phyloP scores from a whole-genome alignment of 768 basidiomycete species.

The Galerina marginata region DNA sequence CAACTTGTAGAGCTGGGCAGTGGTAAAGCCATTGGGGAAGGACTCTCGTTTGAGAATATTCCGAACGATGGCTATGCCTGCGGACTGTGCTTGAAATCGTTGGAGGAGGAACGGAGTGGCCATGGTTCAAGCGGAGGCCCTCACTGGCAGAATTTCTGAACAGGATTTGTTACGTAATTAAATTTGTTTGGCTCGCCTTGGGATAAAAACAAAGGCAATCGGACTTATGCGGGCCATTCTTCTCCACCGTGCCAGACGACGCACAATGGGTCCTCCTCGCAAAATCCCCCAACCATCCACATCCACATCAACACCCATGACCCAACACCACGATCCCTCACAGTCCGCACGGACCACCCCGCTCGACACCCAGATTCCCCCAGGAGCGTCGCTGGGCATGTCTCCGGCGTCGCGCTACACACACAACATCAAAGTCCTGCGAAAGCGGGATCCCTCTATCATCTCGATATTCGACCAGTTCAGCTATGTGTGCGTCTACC shows the following conservation, averaged over 20 bases:
- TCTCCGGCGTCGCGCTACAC: conserved; percentile 69
- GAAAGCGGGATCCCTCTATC: conserved; percentile 80
- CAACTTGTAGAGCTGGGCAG: conserved; percentile 43
- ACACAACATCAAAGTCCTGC: conserved; percentile 81
- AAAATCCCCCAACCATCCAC: conserved; percentile 25
- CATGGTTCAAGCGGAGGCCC: not conserved
- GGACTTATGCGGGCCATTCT: conserved; percentile 28
- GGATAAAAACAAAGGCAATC: conserved; percentile 20
- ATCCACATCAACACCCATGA: conserved; percentile 15
- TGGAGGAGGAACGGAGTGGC: conserved; percentile 17
- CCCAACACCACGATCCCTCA: conserved; percentile 13
- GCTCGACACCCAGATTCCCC: conserved; percentile 25
- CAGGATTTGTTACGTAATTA: conserved; percentile 10
- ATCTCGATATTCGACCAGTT: conserved; percentile 85
- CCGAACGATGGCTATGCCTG: conserved; percentile 34
- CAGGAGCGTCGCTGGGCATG: conserved; percentile 52
- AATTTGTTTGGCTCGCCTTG: conserved; percentile 10
- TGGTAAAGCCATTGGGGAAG: conserved; percentile 38
- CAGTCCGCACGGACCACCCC: conserved; percentile 23
- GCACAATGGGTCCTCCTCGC: conserved; percentile 35
- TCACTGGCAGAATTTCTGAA: conserved; percentile 7
- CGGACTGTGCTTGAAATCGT: conserved; percentile 18
- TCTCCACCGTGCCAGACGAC: conserved; percentile 23
- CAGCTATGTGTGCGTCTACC: conserved; percentile 85
- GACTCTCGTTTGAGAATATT: conserved; percentile 32